These are phyloP conservation scores for Ophiostoma perfectum DNA, from an alignment of 2,329 filamentous ascomycete genomes.

Conservation along the genomic window DNA sequence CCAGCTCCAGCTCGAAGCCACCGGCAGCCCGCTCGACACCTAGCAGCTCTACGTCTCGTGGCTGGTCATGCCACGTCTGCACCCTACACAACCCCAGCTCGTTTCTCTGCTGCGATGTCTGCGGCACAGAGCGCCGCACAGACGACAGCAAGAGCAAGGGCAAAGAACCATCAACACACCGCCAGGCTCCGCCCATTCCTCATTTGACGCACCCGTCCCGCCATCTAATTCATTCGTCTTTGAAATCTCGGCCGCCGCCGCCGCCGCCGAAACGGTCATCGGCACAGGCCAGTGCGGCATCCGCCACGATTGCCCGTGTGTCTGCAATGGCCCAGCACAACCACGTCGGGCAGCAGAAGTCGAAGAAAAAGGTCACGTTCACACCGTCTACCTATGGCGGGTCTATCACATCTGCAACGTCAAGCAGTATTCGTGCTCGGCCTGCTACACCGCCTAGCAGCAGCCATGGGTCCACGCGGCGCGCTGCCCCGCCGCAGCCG, in stretches of 20 bases:
- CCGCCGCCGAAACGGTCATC: conserved; percentile 9
- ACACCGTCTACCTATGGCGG: conserved; percentile 23
- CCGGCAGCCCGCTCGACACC: neutral
- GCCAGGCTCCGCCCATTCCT: conserved; percentile 7
- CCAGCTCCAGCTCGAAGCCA: neutral
- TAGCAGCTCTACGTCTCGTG: neutral
- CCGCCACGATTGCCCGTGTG: neutral
- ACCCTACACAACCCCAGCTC: conserved; percentile 50
- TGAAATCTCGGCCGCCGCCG: conserved; percentile 2
- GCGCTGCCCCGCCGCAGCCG: neutral
- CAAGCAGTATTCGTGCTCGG: conserved; percentile 3
- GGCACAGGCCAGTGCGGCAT: neutral
- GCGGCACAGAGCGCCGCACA: conserved; percentile 40
- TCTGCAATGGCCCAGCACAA: neutral
- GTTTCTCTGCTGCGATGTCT: conserved; percentile 54
- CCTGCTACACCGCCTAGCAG: conserved; percentile 10
- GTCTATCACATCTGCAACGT: conserved; percentile 16
- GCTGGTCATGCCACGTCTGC: conserved; percentile 52
- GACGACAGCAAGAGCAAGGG: neutral
- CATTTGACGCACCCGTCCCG: conserved; percentile 7
- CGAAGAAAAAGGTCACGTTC: conserved; percentile 22
- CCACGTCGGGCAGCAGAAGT: neutral
- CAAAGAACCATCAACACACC: neutral
- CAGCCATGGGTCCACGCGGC: no score
- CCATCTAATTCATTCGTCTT: neutral